phyloP scores from a whole-genome alignment of 176 grass and related monocot species.

The Themeda triandra region DNA sequence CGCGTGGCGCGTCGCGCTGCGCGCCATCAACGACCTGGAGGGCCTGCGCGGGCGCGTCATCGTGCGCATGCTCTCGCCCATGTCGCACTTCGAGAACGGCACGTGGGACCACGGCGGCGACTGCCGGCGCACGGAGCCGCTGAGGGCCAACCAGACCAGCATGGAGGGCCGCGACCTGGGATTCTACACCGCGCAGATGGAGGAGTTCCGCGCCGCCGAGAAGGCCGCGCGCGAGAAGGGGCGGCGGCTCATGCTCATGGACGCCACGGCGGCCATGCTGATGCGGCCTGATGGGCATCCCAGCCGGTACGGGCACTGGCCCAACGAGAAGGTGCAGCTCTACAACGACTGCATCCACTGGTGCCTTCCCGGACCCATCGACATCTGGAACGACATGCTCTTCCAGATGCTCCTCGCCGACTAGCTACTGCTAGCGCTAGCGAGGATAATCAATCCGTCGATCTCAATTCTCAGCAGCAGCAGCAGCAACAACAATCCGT shows the following conservation, averaged over 20 bases:
- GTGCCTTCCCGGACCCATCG: conserved; percentile 72
- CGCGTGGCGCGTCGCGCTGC: conserved; percentile 55
- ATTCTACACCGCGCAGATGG: conserved; percentile 67
- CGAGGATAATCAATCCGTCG: neutral
- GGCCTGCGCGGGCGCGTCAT: conserved; percentile 32
- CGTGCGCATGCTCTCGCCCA: conserved; percentile 66
- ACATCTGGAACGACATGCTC: conserved; percentile 76
- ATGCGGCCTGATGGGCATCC: conserved; percentile 86
- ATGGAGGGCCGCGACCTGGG: conserved; percentile 52
- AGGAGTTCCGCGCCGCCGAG: conserved; percentile 57
- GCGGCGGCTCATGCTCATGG: conserved; percentile 50
- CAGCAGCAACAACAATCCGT: too few species aligned
- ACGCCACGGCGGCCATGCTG: conserved; percentile 62
- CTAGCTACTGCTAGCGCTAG: too few species aligned
- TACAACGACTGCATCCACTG: conserved; percentile 85
- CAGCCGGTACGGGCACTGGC: conserved; percentile 58
- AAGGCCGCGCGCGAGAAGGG: conserved; percentile 19
- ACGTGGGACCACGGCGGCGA: conserved; percentile 80
- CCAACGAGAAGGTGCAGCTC: conserved; percentile 58
- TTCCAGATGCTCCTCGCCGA: conserved; percentile 59
- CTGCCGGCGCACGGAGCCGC: conserved; percentile 54
- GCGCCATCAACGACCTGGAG: conserved; percentile 43
- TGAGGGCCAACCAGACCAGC: conserved; percentile 47
- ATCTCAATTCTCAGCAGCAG: too few species aligned
- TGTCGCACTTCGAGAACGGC: conserved; percentile 91